Base-by-base conservation (phyloP, 441 rosid genomes). In the Flueggea neowawraea region DNA sequence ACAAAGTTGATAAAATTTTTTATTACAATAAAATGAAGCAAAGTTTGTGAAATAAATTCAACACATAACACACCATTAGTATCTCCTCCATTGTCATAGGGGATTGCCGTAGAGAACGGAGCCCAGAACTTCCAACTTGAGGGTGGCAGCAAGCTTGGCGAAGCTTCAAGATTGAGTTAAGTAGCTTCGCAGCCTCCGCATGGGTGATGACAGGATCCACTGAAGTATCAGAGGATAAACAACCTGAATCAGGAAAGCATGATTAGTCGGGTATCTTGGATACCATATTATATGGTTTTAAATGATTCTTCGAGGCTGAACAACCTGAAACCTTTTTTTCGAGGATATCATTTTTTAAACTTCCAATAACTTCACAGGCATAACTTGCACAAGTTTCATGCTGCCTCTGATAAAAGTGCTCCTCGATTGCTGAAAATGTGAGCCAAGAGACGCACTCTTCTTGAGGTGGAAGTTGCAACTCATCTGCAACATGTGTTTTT, bases 91-190 rank as follows among this genome's bases (percentile, higher is more conserved):
- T 95, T 22, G 96, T 83, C 97, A 95, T 91, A 62, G 99, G 99
- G 16, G 92, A 72, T 62, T 95, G 98, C 60, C 91, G 99, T 79
- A 91, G 69, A 62, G 98, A 84, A 63, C 95, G 96, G 69, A 95
- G 65, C 61, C 99, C 98, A 63, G 90, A 91, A 70, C 96, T 91
- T 73, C 99, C 99, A 22, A 95, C 98, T 91, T 95, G 99, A 66
- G 99, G 99, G 71, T 95, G 98, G 79, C 99, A 95, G 73, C 99
- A 95, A 73, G 99, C 99, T 74, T 95, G 99, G 54, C 99, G 99
- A 82, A 95, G 95, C 78, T 91, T 95, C 85, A 95, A 81, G 72
- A 95, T 97, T 3, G 99, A 90, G 66, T 82, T 89, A 70, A 95
- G 75, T 66, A 95, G 81, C 78, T 95, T 91, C 63, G 85, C 87